A percentile compares a stretch with the other conserved stretches of the same genome.
Conservation (phyloP, 1,284 basidiomycete genomes). For the Cryptococcus wingfieldii region DNA sequence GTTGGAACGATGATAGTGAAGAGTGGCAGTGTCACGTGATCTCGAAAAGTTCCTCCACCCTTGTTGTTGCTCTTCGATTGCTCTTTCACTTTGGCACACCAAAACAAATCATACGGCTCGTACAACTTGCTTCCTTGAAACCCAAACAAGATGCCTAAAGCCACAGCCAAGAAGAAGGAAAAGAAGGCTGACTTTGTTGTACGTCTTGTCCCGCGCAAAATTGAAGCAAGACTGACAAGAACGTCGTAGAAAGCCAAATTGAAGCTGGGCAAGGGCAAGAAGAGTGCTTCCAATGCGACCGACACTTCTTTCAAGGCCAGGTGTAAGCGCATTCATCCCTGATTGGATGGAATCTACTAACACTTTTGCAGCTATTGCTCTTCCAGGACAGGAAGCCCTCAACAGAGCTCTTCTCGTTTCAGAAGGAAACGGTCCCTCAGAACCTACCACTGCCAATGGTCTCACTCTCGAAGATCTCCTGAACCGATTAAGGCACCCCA, state of each 20-base stretch:
- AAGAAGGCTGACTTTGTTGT: slow-evolving; percentile 85
- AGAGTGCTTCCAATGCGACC: slow-evolving; percentile 73
- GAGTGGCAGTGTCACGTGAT: no score
- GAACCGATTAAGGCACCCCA: slow-evolving; percentile 78
- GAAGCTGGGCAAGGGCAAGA: slow-evolving; percentile 93
- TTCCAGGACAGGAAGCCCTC: slow-evolving; percentile 70
- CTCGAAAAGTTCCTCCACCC: no score
- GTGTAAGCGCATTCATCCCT: slow-evolving; percentile 55
- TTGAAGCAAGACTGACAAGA: background rate
- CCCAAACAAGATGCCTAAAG: slow-evolving; percentile 66
- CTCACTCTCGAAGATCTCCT: slow-evolving; percentile 75
- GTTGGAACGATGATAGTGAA: background rate
- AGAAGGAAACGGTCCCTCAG: slow-evolving; percentile 16
- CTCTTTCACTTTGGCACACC: no score
- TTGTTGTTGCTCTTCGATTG: no score
- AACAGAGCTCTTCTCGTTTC: slow-evolving; percentile 27
- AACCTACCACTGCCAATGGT: slow-evolving; percentile 76
- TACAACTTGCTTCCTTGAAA: no score
- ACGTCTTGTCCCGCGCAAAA: slow-evolving; percentile 16
- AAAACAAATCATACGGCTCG: no score
- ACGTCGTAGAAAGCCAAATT: slow-evolving; percentile 79
- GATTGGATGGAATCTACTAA: background rate
- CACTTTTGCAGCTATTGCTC: slow-evolving; percentile 66
- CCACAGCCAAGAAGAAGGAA: slow-evolving; percentile 75
- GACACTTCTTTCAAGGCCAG: slow-evolving; percentile 94